Percentiles rank a stretch among this genome's conserved stretches.
Conservation (phyloP, 495 filamentous ascomycete species). For the Penicillium paradoxum region DNA sequence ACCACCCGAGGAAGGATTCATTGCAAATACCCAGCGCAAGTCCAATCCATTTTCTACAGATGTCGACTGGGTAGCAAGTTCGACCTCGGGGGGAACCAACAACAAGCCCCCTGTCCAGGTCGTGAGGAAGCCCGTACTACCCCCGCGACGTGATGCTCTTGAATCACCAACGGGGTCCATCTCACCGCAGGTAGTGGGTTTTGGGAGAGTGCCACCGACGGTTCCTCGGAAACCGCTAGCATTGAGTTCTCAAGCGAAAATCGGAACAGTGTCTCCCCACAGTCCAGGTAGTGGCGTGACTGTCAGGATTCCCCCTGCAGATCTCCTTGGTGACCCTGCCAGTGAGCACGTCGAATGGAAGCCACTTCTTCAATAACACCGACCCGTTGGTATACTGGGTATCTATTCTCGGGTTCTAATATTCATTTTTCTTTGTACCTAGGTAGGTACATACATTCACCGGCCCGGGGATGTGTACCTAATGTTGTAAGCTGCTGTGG, state of each 20-base stretch:
- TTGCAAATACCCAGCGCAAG: conserved; percentile 66
- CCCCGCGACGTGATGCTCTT: conserved; percentile 10
- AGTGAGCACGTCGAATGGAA: conserved; percentile 31
- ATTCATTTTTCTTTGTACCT: no score
- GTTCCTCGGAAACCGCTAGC: conserved; percentile 35
- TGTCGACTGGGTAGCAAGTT: conserved; percentile 63
- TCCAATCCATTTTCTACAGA: conserved; percentile 75
- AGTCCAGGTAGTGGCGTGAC: no score
- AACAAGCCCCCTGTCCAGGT: not conserved
- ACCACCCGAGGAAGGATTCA: conserved; percentile 54
- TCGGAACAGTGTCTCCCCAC: not conserved
- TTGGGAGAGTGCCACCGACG: conserved; percentile 19
- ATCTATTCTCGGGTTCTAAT: no score
- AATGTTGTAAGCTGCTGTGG: no score
- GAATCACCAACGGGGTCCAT: not conserved
- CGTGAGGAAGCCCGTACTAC: conserved; percentile 10
- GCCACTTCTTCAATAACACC: conserved; percentile 28
- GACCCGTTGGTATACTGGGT: not conserved
- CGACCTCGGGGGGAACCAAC: not conserved
- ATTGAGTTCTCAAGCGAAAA: conserved; percentile 15
- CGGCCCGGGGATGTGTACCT: no score
- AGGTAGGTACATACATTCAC: no score
- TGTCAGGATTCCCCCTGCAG: no score
- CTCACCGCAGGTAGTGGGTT: not conserved
- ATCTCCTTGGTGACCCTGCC: conserved; percentile 24